A percentile compares a stretch with the other conserved stretches of the same genome.
These are phyloP conservation scores for Ensete ventricosum DNA, from an alignment of 176 grass and related monocot genomes.

Conservation along the genomic window DNA sequence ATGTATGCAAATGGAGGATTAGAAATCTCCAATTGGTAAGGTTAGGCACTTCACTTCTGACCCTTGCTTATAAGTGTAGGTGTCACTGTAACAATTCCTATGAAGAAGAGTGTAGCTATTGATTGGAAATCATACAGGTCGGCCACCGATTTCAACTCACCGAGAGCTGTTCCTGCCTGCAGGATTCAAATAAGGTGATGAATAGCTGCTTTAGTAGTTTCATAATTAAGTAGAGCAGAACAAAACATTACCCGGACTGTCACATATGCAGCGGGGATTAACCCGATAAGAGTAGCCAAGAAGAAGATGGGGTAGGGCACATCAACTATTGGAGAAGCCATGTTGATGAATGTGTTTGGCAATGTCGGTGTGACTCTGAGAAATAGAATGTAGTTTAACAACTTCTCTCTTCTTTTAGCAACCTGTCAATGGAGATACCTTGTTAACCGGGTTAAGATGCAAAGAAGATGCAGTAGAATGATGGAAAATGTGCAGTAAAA, in stretches of 20 bases:
- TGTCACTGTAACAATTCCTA: slow-evolving; percentile 11
- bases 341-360: slow-evolving; percentile 99
- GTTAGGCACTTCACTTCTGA: not conserved
- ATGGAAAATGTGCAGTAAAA: not conserved
- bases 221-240: not conserved
- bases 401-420: slow-evolving; percentile 74
- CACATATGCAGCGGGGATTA: slow-evolving; percentile 85
- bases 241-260: slow-evolving; percentile 61
- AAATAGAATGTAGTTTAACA: slow-evolving; percentile 98
- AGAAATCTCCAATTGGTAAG: not conserved
- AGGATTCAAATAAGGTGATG: not conserved
- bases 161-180: slow-evolving; percentile 90
- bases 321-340: slow-evolving; percentile 95
- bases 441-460: not conserved
- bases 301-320: slow-evolving; percentile 90
- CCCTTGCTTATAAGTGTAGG: slow-evolving; percentile 7
- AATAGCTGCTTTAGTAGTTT: not conserved
- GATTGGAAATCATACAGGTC: slow-evolving; percentile 50
- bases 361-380: slow-evolving; percentile 93
- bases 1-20: not conserved
- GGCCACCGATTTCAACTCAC: slow-evolving; percentile 67
- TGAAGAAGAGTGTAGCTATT: slow-evolving; percentile 12
- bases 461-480: not conserved
- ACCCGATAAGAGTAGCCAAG: slow-evolving; percentile 68
- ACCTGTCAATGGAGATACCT: slow-evolving; percentile 31